Percentiles rank a stretch among this genome's conserved stretches.
These are phyloP conservation scores for Protomyces arabidopsidicola DNA, from an alignment of 1,139 yeast species.

Conservation along the genomic window DNA sequence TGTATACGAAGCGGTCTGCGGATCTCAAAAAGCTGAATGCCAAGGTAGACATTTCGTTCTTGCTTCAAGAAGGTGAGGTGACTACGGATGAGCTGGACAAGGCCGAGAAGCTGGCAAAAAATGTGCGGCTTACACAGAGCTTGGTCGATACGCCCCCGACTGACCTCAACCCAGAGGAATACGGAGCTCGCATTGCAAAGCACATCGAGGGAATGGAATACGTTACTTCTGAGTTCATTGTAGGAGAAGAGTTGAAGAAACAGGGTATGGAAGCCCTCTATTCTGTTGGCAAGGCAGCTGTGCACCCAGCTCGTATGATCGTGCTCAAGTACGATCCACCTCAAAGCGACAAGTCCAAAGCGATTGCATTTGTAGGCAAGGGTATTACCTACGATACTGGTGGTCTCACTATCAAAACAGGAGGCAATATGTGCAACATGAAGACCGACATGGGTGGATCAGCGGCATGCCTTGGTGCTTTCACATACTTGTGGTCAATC, in stretches of 20 bases:
- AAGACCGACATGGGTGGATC: constrained; percentile 28
- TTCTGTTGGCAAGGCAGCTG: constrained; percentile 19
- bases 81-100: background rate
- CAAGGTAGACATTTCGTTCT: constrained; percentile 2
- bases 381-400: constrained; percentile 29
- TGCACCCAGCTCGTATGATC: constrained; percentile 9
- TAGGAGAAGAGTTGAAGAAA: constrained; percentile 5
- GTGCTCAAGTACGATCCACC: constrained; percentile 6
- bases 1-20: constrained; percentile 3
- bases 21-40: background rate
- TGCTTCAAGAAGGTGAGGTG: constrained; percentile 2
- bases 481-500: constrained; percentile 6
- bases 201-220: background rate
- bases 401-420: constrained; percentile 27
- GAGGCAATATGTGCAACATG: constrained; percentile 22
- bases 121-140: background rate
- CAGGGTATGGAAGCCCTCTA: constrained; percentile 5
- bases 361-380: constrained; percentile 27
- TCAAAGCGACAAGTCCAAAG: background rate
- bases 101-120: constrained; percentile 1
- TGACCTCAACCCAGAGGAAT: constrained; percentile 5
- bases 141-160: constrained; percentile 15
- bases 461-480: constrained; percentile 23
- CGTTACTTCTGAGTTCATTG: constrained; percentile 10
- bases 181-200: background rate